Percentiles rank a stretch among this genome's conserved stretches.
Conservation (phyloP, 306 rosid species). For the Canavalia ensiformis region DNA sequence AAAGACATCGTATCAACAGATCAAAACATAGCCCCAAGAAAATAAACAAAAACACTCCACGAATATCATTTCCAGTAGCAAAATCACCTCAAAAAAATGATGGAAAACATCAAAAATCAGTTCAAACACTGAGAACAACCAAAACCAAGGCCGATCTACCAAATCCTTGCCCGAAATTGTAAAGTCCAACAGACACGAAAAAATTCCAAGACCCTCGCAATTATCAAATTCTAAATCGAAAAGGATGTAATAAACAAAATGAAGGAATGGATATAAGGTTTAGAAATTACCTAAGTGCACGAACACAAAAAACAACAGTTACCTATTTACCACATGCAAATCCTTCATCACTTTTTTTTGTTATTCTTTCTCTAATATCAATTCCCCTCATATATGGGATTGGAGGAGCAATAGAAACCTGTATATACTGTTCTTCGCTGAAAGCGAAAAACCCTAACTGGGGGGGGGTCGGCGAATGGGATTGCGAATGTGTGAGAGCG, state of each 20-base stretch:
- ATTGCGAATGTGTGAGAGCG: too few species aligned
- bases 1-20: constrained; percentile 10
- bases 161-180: constrained; percentile 12
- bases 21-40: neutral
- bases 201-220: neutral
- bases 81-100: too few species aligned
- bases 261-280: neutral
- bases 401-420: neutral
- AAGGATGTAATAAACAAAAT: neutral
- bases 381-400: neutral
- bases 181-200: neutral
- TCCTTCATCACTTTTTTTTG: neutral
- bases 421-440: too few species aligned
- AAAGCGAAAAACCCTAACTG: neutral
- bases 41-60: neutral
- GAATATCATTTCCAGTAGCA: neutral
- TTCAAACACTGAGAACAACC: constrained; percentile 3
- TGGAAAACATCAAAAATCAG: neutral
- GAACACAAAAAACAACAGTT: constrained; percentile 2
- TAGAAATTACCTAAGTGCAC: constrained; percentile 1
- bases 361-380: neutral
- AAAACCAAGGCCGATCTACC: constrained; percentile 48
- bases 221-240: neutral
- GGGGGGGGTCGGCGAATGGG: neutral
- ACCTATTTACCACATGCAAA: neutral